Percentiles rank a stretch among this genome's conserved stretches.
These are phyloP conservation scores for Trichoderma sp. DNA, from an alignment of 2,329 filamentous ascomycete genomes.

Conservation along the genomic window DNA sequence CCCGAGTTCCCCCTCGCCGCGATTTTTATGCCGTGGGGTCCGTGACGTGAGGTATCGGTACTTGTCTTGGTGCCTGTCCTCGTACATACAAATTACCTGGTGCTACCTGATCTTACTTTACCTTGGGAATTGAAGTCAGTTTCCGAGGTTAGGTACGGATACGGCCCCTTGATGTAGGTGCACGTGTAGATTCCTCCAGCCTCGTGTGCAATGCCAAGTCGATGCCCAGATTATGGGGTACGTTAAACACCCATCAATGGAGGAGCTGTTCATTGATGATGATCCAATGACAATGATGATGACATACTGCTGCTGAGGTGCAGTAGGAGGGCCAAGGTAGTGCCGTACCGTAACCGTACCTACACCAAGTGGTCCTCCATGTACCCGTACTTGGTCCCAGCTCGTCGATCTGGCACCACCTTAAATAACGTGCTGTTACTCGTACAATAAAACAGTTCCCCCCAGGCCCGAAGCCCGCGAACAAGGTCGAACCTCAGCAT, in stretches of 20 bases:
- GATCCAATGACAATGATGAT: background rate
- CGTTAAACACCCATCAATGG: too few species aligned
- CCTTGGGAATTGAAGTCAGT: background rate
- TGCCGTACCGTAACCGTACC: background rate
- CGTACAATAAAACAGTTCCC: background rate
- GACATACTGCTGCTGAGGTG: background rate
- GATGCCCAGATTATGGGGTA: background rate
- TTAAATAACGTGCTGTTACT: background rate
- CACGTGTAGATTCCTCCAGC: background rate
- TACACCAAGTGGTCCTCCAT: background rate
- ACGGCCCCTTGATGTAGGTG: background rate
- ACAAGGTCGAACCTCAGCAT: background rate
- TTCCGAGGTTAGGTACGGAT: background rate
- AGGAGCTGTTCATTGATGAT: background rate
- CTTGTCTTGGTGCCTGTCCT: background rate
- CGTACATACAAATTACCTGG: too few species aligned
- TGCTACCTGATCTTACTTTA: background rate
- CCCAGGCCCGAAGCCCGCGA: background rate
- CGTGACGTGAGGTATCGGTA: background rate
- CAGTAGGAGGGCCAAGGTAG: background rate
- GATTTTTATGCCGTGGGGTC: background rate
- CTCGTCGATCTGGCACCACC: constrained; percentile 5
- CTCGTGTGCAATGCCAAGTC: background rate
- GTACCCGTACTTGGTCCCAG: background rate
- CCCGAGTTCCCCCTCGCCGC: too few species aligned